Base-by-base conservation (phyloP, 129 eudicot genomes). In the Lactuca saligna region DNA sequence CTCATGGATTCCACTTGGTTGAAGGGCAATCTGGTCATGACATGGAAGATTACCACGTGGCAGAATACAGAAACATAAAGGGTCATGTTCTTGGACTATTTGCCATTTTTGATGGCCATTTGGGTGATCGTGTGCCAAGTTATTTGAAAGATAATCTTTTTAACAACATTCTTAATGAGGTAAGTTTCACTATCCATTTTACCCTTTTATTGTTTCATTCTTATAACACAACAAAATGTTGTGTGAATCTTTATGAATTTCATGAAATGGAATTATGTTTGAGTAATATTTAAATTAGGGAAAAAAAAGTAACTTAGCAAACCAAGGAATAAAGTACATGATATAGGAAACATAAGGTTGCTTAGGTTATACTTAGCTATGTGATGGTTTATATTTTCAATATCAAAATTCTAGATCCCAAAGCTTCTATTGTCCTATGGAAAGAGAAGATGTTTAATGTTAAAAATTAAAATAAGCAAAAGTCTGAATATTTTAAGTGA, bases 21-120 rank as follows among this genome's bases (percentile, higher is more conserved):
- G 80, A 88, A 78, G 96, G 96, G 5, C 71, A 82, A 71, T 85
- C 96, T 20, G 91, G 91, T 9, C 96, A 88, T 76, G 88, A 88
- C 73, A 88, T 88, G 96, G 96, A 88, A 72, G 96, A 88, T 64
- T 88, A 88, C 68, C 96, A 88, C 70, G 91, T 88, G 54, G 91
- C 96, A 25, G 91, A 85, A 63, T 88, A 88, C 72, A 75, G 82
- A 75, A 80, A 75, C 49, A 32, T 32, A 39, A 80, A 68, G 13
- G 82, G 85, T 39, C 96, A 88, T 48, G 83, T 80, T 53, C 96
- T 88, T 15, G 96, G 96, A 35, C 77, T 88, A 48, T 88, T 88
- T 74, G 96, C 91, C 34, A 88, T 88, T 35, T 88, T 85, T 77
- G 96, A 88, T 68, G 96, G 96, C 17, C 96, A 88, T 61, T 81